Evolutionary conservation across 1,139 yeast species (phyloP), one percentile per base, ranked within the genome.

Genomic region (Geotrichum restrictum): DNA sequence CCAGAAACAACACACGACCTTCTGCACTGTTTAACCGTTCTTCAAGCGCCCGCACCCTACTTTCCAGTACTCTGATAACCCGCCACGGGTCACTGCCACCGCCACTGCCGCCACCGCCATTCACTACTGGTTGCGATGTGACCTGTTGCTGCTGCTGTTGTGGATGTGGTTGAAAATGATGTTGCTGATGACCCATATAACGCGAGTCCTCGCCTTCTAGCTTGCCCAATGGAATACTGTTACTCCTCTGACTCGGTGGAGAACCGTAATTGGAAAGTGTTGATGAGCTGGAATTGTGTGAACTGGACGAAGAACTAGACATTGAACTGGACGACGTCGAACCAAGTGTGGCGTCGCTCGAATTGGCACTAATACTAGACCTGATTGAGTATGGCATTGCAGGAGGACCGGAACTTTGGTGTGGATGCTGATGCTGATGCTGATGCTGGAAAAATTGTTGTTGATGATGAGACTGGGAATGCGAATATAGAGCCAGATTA

Each of bases 21-120:
- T 67, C 71, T 2, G 70, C 60, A 31, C 61, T 61, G 41, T 63
- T 59, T 27, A 67, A 56, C 33, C 70, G 61, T 32, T 62, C 67
- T 54, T 68, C 71, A 18, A 68, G 56, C 19, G 63, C 60, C 22
- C 64, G 56, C 14, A 68, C 58, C 6, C 69, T 60, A 21, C 60
- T 57, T 46, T 67, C 70, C 34, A 68, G 57, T 52, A 61, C 56
- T 34, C 60, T 59, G 16, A 64, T 62, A 31, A 57, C 31, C 27
- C 54, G 45, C 56, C 60, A 54, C 18, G 61, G 54, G 22, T 60
- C 57, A 24, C 19, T 29, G 7, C 3, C 40, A 3, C 31, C 29
- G 13, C 14, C 18, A 19, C 8, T 32, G 24, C 21, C 33, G 5
- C n/a, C n/a, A 24, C 40, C 6, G 16, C n/a, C 3, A 18, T 10